Percentiles rank a stretch among this genome's conserved stretches.
Conservation (phyloP, 305 asterid genomes). For the Caryopteris hybrid region DNA sequence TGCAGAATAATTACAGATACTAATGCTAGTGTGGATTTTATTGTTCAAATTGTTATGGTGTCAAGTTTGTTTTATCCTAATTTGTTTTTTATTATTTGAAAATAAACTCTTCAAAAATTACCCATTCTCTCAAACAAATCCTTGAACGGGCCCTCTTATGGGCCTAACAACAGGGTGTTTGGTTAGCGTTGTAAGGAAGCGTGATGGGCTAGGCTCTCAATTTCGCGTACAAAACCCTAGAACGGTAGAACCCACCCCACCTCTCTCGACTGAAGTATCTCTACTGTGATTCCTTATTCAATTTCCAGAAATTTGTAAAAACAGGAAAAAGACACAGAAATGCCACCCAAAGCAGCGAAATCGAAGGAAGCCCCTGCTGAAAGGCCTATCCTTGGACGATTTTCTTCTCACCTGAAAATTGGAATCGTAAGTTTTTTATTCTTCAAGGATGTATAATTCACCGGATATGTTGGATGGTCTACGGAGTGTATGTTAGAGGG, state of each 20-base stretch:
- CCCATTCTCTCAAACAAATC: too few relatives aligned
- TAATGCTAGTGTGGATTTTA: too few relatives aligned
- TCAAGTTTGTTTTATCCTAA: too few relatives aligned
- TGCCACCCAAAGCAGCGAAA: slow-evolving; percentile 93
- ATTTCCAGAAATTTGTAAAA: background rate
- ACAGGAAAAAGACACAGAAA: slow-evolving; percentile 14
- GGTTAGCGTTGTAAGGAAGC: background rate
- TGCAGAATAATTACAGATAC: too few relatives aligned
- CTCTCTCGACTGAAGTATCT: background rate
- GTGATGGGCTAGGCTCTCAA: background rate
- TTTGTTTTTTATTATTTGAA: too few relatives aligned
- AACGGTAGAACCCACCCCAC: background rate
- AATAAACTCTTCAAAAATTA: too few relatives aligned
- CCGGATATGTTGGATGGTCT: background rate
- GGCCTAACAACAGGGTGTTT: background rate
- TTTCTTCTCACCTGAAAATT: slow-evolving; percentile 87
- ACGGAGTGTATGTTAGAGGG: background rate
- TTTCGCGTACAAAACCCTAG: slow-evolving; percentile 36
- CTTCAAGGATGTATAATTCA: background rate
- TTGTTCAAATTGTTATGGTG: too few relatives aligned
- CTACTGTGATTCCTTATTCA: background rate
- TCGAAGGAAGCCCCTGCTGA: slow-evolving; percentile 80
- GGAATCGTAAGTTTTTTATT: slow-evolving; percentile 64
- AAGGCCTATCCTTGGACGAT: slow-evolving; percentile 84
- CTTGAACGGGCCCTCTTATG: background rate